Evolutionary conservation across 768 basidiomycete species (phyloP).

Genomic region (Leccinum disarticulatum): DNA sequence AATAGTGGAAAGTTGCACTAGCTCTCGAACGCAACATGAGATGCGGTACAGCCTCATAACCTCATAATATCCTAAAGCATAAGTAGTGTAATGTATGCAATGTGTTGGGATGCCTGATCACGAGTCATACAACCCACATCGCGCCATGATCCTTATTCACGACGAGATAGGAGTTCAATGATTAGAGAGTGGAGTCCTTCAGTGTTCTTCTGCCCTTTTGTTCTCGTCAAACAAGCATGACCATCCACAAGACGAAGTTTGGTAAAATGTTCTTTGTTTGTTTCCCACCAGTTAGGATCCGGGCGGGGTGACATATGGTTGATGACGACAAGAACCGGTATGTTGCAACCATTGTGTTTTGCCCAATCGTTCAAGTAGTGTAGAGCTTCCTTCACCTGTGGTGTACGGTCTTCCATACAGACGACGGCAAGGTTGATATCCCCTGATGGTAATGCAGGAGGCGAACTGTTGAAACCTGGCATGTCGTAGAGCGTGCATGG

Average conservation of each 20-base stretch:
- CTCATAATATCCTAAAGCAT: background rate
- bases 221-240: conserved; percentile 22
- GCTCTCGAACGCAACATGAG: background rate
- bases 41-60: background rate
- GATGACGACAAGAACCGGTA: conserved; percentile 23
- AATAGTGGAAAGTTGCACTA: background rate
- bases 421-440: conserved; percentile 24
- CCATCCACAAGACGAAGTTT: conserved; percentile 13
- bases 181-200: conserved; percentile 17
- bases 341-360: conserved; percentile 14
- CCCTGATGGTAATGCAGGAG: conserved; percentile 19
- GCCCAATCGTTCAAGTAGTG: conserved; percentile 20
- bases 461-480: conserved; percentile 21
- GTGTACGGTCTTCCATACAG: conserved; percentile 22
- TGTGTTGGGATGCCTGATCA: background rate
- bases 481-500: conserved; percentile 24
- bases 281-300: conserved; percentile 22
- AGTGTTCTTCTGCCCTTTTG: conserved; percentile 19
- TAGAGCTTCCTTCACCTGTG: conserved; percentile 22
- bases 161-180: conserved; percentile 14
- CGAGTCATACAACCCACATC: background rate
- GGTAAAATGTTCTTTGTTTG: conserved; percentile 21
- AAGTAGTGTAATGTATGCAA: background rate
- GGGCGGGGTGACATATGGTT: conserved; percentile 22
- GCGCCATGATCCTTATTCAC: background rate